These are phyloP conservation scores for Trametes cingulata DNA, from an alignment of 768 basidiomycete species.

Conservation along the genomic window DNA sequence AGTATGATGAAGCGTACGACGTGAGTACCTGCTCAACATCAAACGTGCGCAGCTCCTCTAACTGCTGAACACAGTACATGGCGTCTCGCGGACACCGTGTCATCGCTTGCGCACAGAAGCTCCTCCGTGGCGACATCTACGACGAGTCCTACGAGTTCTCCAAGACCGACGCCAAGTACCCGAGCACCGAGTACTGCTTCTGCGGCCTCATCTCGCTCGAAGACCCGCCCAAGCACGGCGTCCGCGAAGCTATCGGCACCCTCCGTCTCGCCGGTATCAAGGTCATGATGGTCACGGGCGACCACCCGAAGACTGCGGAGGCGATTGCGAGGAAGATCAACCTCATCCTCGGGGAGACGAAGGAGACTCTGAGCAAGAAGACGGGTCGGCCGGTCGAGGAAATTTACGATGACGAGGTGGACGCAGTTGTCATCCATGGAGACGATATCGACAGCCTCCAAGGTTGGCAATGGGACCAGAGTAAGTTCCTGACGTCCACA, in stretches of 20 bases:
- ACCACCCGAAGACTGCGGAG: constrained; percentile 74
- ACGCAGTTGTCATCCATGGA: constrained; percentile 66
- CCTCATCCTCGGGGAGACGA: constrained; percentile 65
- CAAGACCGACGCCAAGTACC: constrained; percentile 55
- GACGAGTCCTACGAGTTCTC: constrained; percentile 51
- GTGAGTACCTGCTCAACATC: constrained; percentile 36
- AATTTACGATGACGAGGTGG: constrained; percentile 68
- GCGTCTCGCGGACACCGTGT: constrained; percentile 75
- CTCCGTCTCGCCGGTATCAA: constrained; percentile 72
- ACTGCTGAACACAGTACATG: constrained; percentile 55
- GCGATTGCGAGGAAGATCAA: constrained; percentile 76
- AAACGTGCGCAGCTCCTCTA: background rate
- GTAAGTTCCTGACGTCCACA: constrained; percentile 34
- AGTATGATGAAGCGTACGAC: constrained; percentile 63
- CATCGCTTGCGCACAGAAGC: constrained; percentile 66
- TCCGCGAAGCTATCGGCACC: constrained; percentile 70
- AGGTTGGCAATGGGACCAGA: constrained; percentile 77
- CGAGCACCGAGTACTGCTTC: constrained; percentile 58
- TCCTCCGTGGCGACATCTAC: constrained; percentile 53
- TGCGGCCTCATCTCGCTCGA: constrained; percentile 67
- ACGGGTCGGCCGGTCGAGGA: constrained; percentile 55
- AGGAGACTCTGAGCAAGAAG: constrained; percentile 57
- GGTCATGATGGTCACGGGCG: constrained; percentile 78
- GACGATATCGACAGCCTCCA: constrained; percentile 66
- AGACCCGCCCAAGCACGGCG: constrained; percentile 71